Evolutionary conservation across 306 rosid genomes (phyloP), one percentile per base, ranked within the genome.

Genomic region (Dalbergia cochinchinensis): DNA sequence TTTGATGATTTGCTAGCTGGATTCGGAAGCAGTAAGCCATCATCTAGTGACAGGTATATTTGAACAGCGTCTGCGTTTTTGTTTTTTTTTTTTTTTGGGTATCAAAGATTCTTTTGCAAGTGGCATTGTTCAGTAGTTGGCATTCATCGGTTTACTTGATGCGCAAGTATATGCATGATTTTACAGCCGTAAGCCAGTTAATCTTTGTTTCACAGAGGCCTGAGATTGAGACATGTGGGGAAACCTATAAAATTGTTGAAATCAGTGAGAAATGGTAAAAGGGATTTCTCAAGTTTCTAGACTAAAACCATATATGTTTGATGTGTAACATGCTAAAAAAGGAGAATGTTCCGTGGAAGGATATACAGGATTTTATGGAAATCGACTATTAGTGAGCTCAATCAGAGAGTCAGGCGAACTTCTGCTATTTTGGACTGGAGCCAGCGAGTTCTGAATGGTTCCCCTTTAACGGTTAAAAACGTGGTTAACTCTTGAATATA

Each of bases 1-100:
- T 91, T 93, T 18, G 94, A 87, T 83, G 99, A 93, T 85, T 91
- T 94, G 83, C 26, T 94, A 37, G 92, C 97, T 68, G 99, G 97
- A 47, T 93, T 93, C 62, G 93, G 97, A 72, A 82, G 84, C 48
- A 73, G 87, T 66, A 88, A 61, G 61, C 31, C 31, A 26, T 45
- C 89, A 35, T 80, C 87, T 62, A 79, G 80, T 76, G 90, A 82
- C 58, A 93, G 98, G 99, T 96, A 91, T 73, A 41, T 75, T 9
- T 10, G 62, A 45, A 35, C 47, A 39, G 10, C 50, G 15, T 31
- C 4, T 39, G n/a, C 7, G 15, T 18, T 51, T 37, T 33, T 10
- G 6, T 55, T 59, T 45, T 26, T 26, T 26, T 26, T 26, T 1
- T 26, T 26, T 26, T 26, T 26, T 26, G 1, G 71, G 76, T 62